Conservation (phyloP, 495 filamentous ascomycete species). For the Talaromyces thailandensis region DNA sequence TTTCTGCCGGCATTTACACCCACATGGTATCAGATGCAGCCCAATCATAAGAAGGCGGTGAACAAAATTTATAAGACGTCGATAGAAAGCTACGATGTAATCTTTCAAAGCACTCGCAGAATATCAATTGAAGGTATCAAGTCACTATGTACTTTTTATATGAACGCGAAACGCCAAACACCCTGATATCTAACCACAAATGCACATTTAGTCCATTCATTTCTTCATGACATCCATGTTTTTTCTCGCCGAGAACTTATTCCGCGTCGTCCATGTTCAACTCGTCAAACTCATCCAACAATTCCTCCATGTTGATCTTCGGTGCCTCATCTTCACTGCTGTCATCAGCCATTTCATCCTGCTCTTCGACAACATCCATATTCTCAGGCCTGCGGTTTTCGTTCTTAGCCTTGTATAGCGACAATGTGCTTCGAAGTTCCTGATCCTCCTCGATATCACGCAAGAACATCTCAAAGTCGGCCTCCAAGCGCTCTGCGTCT, state of each 20-base stretch:
- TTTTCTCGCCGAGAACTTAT: neutral
- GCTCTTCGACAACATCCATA: constrained; percentile 40
- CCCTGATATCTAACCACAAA: neutral
- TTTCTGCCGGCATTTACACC: neutral
- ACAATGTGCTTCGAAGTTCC: constrained; percentile 73
- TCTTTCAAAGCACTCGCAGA: neutral
- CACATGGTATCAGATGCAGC: neutral
- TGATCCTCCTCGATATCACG: constrained; percentile 92
- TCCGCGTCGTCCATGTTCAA: constrained; percentile 47
- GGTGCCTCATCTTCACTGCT: constrained; percentile 61
- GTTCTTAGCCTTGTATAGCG: constrained; percentile 68
- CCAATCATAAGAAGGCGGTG: neutral
- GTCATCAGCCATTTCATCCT: constrained; percentile 58
- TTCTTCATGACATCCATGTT: neutral
- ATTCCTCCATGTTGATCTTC: constrained; percentile 70
- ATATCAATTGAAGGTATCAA: neutral
- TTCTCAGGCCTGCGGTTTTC: constrained; percentile 23
- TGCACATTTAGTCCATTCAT: constrained; percentile 2
- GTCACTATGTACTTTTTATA: neutral
- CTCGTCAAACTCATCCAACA: constrained; percentile 86
- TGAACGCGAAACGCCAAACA: neutral
- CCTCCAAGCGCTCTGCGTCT: constrained; percentile 75
- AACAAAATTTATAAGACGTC: neutral
- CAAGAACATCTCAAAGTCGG: constrained; percentile 95
- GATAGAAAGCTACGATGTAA: neutral